These are phyloP conservation scores for Chytriomyces sp. DNA, from an alignment of 192 early-diverging fungal species.

Conservation along the genomic window DNA sequence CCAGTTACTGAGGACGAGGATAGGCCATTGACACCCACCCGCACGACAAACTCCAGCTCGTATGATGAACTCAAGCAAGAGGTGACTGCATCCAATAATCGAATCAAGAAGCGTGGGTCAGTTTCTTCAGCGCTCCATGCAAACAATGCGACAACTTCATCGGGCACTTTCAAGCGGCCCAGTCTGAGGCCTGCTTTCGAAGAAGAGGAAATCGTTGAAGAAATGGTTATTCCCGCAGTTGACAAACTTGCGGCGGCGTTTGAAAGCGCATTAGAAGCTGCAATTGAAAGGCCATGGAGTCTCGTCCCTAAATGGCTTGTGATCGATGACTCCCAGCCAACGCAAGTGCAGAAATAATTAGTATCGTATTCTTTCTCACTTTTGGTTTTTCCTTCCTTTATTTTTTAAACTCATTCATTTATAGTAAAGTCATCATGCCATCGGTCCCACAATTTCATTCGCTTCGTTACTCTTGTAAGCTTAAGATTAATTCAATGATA, in stretches of 20 bases:
- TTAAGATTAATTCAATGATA: too few relatives aligned
- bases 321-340: constrained; percentile 17
- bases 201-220: not conserved
- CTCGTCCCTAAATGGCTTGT: constrained; percentile 36
- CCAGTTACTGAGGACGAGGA: constrained; percentile 14
- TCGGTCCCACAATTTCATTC: too few relatives aligned
- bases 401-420: not conserved
- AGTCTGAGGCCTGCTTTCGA: not conserved
- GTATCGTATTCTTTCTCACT: not conserved
- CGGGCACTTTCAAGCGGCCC: not conserved
- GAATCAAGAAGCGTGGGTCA: constrained; percentile 15
- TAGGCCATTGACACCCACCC: constrained; percentile 6
- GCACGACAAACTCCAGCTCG: constrained; percentile 16
- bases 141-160: not conserved
- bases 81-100: not conserved
- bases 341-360: not conserved
- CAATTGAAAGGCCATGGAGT: constrained; percentile 35
- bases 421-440: too few relatives aligned
- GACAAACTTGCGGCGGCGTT: constrained; percentile 33
- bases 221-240: constrained; percentile 5
- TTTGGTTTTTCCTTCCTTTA: not conserved
- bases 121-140: constrained; percentile 21
- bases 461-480: too few relatives aligned
- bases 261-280: constrained; percentile 28
- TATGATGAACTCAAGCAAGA: not conserved